These are phyloP conservation scores for Calendula officinalis DNA, from an alignment of 129 eudicot species.

Conservation along the genomic window DNA sequence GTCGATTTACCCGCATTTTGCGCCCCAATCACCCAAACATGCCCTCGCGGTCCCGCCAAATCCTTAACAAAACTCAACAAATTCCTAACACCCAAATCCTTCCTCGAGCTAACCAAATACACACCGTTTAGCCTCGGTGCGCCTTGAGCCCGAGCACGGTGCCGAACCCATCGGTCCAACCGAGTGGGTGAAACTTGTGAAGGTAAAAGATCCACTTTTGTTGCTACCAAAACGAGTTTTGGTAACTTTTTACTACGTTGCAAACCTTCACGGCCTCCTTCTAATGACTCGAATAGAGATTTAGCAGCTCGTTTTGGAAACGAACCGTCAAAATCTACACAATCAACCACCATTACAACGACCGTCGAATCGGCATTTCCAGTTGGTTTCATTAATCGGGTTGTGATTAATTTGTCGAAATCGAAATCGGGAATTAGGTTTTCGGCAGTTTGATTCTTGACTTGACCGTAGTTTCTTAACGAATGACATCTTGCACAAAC, in stretches of 20 bases:
- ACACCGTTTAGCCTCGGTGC: conserved; percentile 92
- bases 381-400: conserved; percentile 78
- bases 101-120: conserved; percentile 82
- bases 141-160: conserved; percentile 84
- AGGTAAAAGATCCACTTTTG: conserved; percentile 92
- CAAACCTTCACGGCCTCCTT: conserved; percentile 40
- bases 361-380: conserved; percentile 80
- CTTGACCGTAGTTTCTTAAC: conserved; percentile 81
- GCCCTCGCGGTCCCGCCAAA: conserved; percentile 92
- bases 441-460: conserved; percentile 83
- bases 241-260: conserved; percentile 66
- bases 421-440: conserved; percentile 95
- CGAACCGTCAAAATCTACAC: conserved; percentile 97
- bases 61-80: conserved; percentile 70
- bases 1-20: conserved; percentile 98
- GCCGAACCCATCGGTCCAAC: conserved; percentile 91
- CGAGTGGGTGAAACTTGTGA: conserved; percentile 92
- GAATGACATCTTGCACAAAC: conserved; percentile 98
- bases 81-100: conserved; percentile 91
- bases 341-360: conserved; percentile 93
- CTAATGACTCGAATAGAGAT: conserved; percentile 71
- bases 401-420: conserved; percentile 72
- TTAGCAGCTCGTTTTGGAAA: conserved; percentile 91
- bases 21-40: conserved; percentile 97
- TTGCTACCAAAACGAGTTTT: conserved; percentile 84